Conservation (phyloP, 1,284 basidiomycete genomes). For the Puccinia brachypodii region DNA sequence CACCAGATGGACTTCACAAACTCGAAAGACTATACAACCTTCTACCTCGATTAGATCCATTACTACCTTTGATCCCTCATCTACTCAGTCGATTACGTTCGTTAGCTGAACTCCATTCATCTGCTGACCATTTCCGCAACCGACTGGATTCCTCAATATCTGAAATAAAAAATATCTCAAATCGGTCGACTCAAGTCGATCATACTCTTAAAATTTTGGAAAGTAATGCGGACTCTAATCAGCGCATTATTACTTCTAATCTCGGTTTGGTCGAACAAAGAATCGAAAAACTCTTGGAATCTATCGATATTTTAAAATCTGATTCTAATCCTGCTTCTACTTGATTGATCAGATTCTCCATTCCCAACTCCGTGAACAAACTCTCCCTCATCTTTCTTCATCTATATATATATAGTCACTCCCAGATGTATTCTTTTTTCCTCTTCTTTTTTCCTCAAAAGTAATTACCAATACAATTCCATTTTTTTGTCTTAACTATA, state of each 20-base stretch:
- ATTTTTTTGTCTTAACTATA: too few relatives aligned
- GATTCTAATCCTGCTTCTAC: neutral
- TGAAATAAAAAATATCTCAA: constrained; percentile 67
- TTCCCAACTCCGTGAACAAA: too few relatives aligned
- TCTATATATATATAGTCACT: too few relatives aligned
- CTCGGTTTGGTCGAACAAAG: constrained; percentile 70
- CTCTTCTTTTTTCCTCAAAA: too few relatives aligned
- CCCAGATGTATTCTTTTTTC: too few relatives aligned
- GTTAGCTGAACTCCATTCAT: constrained; percentile 75
- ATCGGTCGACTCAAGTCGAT: constrained; percentile 68
- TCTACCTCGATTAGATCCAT: constrained; percentile 76
- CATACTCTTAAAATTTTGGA: constrained; percentile 65
- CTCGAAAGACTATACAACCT: constrained; percentile 67
- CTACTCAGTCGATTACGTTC: constrained; percentile 84
- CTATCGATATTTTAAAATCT: constrained; percentile 60
- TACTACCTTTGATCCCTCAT: constrained; percentile 84
- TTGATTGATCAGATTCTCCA: too few relatives aligned
- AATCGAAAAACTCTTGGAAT: constrained; percentile 63
- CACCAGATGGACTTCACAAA: constrained; percentile 63
- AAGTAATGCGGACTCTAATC: constrained; percentile 67
- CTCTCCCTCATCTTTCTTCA: too few relatives aligned
- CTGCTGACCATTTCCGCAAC: constrained; percentile 69
- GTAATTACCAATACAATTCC: too few relatives aligned
- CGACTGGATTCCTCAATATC: constrained; percentile 69
- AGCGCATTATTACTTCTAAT: constrained; percentile 64